Evolutionary conservation across 75 land plant genomes (phyloP).

Genomic region (Sequoiadendron giganteum): DNA sequence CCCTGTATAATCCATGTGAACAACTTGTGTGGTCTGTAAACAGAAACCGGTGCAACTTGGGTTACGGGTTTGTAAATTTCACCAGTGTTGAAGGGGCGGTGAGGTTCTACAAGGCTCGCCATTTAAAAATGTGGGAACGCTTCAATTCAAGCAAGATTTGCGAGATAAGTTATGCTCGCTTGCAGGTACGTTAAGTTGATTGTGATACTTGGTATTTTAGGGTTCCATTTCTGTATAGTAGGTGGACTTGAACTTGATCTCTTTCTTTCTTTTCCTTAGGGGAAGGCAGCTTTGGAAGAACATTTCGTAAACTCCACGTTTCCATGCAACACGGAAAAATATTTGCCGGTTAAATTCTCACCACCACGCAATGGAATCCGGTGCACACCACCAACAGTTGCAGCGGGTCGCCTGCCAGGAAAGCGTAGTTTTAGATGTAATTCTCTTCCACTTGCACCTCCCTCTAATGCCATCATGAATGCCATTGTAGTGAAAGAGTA

Average conservation of each 20-base stretch:
- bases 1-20: not conserved
- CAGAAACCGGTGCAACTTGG: conserved; percentile 53
- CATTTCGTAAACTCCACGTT: not conserved
- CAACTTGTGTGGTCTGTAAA: not conserved
- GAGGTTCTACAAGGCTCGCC: conserved; percentile 34
- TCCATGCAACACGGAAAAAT: not conserved
- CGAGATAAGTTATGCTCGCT: conserved; percentile 46
- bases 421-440: not conserved
- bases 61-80: conserved; percentile 61
- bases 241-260: too few relatives aligned
- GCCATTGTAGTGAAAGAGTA: too few relatives aligned
- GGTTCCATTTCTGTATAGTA: too few relatives aligned
- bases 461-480: too few relatives aligned
- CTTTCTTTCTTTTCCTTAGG: not conserved
- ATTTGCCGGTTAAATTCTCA: not conserved
- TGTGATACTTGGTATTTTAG: conserved; percentile 10
- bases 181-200: conserved; percentile 28
- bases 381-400: not conserved
- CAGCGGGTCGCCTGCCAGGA: not conserved
- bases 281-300: not conserved
- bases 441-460: too few relatives aligned
- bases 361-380: not conserved
- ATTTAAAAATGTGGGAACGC: conserved; percentile 31
- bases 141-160: conserved; percentile 51
- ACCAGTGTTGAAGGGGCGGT: conserved; percentile 32